phyloP scores from a whole-genome alignment of 345 rosid genomes.

The Pistacia atlantica region DNA sequence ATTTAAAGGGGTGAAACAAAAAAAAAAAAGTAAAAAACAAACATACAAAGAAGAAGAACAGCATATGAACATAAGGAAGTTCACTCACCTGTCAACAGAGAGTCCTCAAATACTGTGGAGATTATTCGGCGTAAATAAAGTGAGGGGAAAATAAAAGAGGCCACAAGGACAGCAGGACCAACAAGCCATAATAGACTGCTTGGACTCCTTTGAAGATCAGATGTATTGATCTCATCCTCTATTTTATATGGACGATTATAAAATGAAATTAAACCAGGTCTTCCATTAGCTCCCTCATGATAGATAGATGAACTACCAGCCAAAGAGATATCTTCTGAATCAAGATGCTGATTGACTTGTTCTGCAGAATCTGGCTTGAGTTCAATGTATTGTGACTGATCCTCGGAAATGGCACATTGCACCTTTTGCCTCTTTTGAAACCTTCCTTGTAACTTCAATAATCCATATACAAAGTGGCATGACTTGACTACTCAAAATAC shows the following conservation, averaged over 20 bases:
- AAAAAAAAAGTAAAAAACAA: neutral
- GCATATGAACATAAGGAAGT: neutral
- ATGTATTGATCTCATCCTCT: conserved; percentile 31
- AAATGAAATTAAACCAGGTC: conserved; percentile 80
- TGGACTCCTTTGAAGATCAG: conserved; percentile 40
- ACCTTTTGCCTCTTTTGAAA: conserved; percentile 36
- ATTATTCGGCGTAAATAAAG: conserved; percentile 75
- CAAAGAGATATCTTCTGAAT: conserved; percentile 40
- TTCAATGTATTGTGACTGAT: conserved; percentile 44
- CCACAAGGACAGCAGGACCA: conserved; percentile 89
- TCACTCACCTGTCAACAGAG: conserved; percentile 76
- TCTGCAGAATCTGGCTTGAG: conserved; percentile 33
- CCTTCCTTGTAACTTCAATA: conserved; percentile 33
- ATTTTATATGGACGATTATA: conserved; percentile 54
- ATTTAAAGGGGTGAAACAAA: neutral
- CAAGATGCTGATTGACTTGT: conserved; percentile 29
- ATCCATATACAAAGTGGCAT: conserved; percentile 25
- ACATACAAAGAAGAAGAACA: neutral
- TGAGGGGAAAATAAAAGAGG: conserved; percentile 89
- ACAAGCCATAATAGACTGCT: conserved; percentile 72
- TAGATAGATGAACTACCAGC: conserved; percentile 37
- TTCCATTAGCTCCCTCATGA: conserved; percentile 60
- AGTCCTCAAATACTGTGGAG: conserved; percentile 89
- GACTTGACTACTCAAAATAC: conserved; percentile 36
- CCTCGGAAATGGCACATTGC: conserved; percentile 43